Evolutionary conservation across 192 early-diverging fungal species (phyloP), one percentile per base, ranked within the genome.

Genomic region (Geosiphon pyriformis): DNA sequence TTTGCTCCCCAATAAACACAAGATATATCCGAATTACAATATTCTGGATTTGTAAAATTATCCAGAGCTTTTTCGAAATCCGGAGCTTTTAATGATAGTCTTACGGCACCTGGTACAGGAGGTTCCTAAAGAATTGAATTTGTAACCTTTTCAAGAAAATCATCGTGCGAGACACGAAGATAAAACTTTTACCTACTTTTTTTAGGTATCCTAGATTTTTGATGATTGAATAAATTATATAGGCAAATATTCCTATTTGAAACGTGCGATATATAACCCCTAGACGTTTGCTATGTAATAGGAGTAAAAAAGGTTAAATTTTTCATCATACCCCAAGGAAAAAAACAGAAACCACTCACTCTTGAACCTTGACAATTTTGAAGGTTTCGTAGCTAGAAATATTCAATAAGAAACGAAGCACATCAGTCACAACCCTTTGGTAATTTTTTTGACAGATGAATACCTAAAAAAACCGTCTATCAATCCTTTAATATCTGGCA

Each of bases 1-100:
- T 66, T 55, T 10, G 64, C 33, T 26, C 64, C 52, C 64, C 64
- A 66, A 29, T 34, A 66, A 25, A 30, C 47, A 18, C 64, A 66
- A 25, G 49, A 23, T n/a, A n/a, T n/a, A 27, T 15, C n/a, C 0
- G 33, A 32, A 18, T 18, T 55, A 55, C 64, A 66, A 35, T 66
- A 66, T 34, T 29, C 26, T 2, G 52, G 52, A 17, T 22, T 25
- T 3, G 51, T 18, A 52, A 65, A 34, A n/a, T 11, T 37, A 0
- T 1, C 0, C n/a, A n/a, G n/a, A n/a, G n/a, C n/a, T n/a, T n/a
- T n/a, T n/a, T n/a, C n/a, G n/a, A n/a, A n/a, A n/a, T n/a, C n/a
- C 4, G 64, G 64, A 15, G 64, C 64, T 53, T 66, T 32, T 27
- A 66, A 42, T 8, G 64, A 50, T 34, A 66, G 35, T 55, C 64